phyloP scores from a whole-genome alignment of 2,329 filamentous ascomycete genomes.

The Epichloe sp. region DNA sequence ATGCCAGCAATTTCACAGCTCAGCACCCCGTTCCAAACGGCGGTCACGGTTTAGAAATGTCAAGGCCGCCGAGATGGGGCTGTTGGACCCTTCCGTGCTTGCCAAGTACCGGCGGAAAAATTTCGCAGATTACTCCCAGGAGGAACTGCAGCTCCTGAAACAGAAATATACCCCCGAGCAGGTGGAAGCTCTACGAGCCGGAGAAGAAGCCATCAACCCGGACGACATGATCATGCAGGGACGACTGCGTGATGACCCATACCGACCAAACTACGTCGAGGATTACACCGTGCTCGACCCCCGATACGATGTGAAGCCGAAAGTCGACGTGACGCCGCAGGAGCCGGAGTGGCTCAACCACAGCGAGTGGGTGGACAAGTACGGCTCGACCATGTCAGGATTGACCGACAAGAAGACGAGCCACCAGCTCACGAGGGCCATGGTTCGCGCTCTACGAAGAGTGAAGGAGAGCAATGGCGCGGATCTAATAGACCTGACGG shows the following conservation, averaged over 20 bases:
- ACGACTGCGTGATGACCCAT: slow-evolving; percentile 56
- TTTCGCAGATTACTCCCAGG: slow-evolving; percentile 52
- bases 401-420: slow-evolving; percentile 30
- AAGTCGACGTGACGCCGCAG: slow-evolving; percentile 33
- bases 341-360: slow-evolving; percentile 45
- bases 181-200: slow-evolving; percentile 67
- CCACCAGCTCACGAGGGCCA: slow-evolving; percentile 28
- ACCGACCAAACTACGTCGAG: slow-evolving; percentile 64
- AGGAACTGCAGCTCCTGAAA: slow-evolving; percentile 49
- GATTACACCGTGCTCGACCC: slow-evolving; percentile 69
- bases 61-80: slow-evolving; percentile 37
- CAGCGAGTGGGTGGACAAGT: slow-evolving; percentile 45
- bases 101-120: slow-evolving; percentile 30
- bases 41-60: slow-evolving; percentile 41
- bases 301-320: slow-evolving; percentile 57
- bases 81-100: slow-evolving; percentile 31
- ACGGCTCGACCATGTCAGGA: slow-evolving; percentile 33
- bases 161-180: slow-evolving; percentile 67
- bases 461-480: slow-evolving; percentile 29
- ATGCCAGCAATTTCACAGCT: slow-evolving; percentile 38
- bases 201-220: slow-evolving; percentile 62
- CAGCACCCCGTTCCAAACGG: slow-evolving; percentile 31
- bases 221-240: slow-evolving; percentile 65
- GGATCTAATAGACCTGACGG: slow-evolving; percentile 34
- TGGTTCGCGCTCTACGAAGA: slow-evolving; percentile 27